Conservation (phyloP, 2,329 filamentous ascomycete genomes). For the Aspergillus novoparasiticus region DNA sequence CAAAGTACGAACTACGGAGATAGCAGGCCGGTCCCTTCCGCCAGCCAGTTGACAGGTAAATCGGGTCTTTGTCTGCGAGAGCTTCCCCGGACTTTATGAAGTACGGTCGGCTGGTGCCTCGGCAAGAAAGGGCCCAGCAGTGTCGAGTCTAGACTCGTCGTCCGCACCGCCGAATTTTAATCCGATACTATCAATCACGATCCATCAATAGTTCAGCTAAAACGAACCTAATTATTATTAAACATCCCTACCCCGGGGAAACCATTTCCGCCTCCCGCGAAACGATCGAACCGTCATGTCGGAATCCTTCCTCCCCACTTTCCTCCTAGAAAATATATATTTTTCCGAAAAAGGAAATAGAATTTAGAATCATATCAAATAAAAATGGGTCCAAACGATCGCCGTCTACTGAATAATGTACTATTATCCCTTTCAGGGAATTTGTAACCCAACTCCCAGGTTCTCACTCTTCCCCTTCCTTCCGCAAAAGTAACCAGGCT, state of each 20-base stretch:
- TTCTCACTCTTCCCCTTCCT: not conserved
- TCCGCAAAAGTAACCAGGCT: not conserved
- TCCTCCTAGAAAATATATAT: not conserved
- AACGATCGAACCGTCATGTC: conserved; percentile 21
- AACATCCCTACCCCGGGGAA: not conserved
- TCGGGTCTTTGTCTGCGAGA: not conserved
- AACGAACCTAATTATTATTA: conserved; percentile 2
- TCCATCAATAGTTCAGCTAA: conserved; percentile 10
- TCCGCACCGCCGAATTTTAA: not conserved
- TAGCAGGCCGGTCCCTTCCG: not conserved
- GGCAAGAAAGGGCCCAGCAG: not conserved
- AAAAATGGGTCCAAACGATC: not conserved
- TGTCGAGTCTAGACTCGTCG: not conserved
- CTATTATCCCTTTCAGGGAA: not conserved
- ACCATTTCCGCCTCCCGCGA: not conserved
- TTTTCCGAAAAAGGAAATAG: not conserved
- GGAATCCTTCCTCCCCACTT: conserved; percentile 16
- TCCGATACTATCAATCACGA: conserved; percentile 5
- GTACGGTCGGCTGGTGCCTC: not conserved
- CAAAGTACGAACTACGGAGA: not conserved
- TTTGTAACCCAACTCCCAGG: not conserved
- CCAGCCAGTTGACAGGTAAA: not conserved
- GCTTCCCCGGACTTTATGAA: not conserved
- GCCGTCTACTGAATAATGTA: not conserved
- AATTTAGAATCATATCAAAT: not conserved